phyloP scores from a whole-genome alignment of 2,329 filamentous ascomycete species.

The Arachnopeziza araneosa region DNA sequence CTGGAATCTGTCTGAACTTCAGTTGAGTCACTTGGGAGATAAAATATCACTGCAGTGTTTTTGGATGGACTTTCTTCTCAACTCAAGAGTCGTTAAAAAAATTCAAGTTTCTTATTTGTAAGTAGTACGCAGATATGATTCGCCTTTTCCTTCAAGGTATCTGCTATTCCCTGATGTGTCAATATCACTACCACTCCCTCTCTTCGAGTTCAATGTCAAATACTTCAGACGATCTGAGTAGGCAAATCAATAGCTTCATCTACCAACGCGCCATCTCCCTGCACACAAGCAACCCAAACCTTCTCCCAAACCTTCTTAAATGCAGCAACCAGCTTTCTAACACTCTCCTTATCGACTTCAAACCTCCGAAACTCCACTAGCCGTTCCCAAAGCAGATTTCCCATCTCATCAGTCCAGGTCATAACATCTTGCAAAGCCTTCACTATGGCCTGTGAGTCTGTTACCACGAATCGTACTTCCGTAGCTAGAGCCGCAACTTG shows the following conservation, averaged over 20 bases:
- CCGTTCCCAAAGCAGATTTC: slow-evolving; percentile 12
- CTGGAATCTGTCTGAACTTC: too few relatives aligned
- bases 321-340: neutral
- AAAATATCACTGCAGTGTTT: too few relatives aligned
- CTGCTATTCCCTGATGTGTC: too few relatives aligned
- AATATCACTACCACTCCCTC: too few relatives aligned
- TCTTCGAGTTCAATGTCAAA: neutral
- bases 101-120: too few relatives aligned
- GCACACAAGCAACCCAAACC: slow-evolving; percentile 9
- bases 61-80: too few relatives aligned
- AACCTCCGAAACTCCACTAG: slow-evolving; percentile 10
- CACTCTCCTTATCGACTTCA: slow-evolving; percentile 9
- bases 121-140: too few relatives aligned
- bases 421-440: slow-evolving; percentile 7
- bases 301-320: slow-evolving; percentile 5
- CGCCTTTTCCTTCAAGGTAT: too few relatives aligned
- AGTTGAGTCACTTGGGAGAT: too few relatives aligned
- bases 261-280: neutral
- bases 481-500: slow-evolving; percentile 11
- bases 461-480: slow-evolving; percentile 9
- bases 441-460: neutral
- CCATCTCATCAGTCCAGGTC: slow-evolving; percentile 13
- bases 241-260: neutral
- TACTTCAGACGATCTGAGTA: neutral
- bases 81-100: too few relatives aligned